Base-by-base conservation (phyloP, 768 basidiomycete species). In the Boletus edulis region DNA sequence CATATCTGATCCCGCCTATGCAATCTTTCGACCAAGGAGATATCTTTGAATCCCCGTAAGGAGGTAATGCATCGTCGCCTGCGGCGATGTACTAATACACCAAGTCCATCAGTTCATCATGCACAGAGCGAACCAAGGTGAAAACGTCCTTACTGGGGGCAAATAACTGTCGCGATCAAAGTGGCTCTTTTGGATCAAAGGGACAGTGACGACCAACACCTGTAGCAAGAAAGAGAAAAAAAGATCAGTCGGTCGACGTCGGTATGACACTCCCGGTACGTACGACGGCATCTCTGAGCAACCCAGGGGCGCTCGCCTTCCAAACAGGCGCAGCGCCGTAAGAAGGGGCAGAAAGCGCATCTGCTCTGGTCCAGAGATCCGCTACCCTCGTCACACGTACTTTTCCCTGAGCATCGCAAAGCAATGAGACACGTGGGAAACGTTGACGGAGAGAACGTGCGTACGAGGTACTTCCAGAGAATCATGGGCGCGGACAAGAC, bases 391-490 rank as follows among this genome's bases (percentile, higher is more conserved):
- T 72, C 31, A 78, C 73, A 24, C 73, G 73, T 27, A 61, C 59
- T 52, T 71, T 76, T 46, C 82, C 80, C 79, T 81, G 55, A n/a
- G 10, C 12, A 52, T 48, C 2, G 24, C 40, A 32, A 17, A 27
- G 38, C 18, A 11, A 55, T 46, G 3, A 50, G 40, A 46, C 24
- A 7, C n/a, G 14, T 2, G 2, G 3, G 6, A 22, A 18, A 47
- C 38, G 2, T 39, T 1, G 14, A 35, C 12, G 1, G n/a, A 46
- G 1, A 14, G 0, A 17, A 22, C 3, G n/a, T 6, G 11, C 76
- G 39, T 40, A 76, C 73, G 51, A 72, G 56, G 34, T 62, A 71
- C 58, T 84, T 83, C 80, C 81, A 83, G 22, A 76, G 41, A 39
- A 73, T 43, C 40, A 80, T 62, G 7, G 81, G 82, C 4, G 67